A percentile compares a stretch with the other conserved stretches of the same genome.
Evolutionary conservation across 1,284 basidiomycete genomes (phyloP).

Genomic region (Apiotrichum montevideense): DNA sequence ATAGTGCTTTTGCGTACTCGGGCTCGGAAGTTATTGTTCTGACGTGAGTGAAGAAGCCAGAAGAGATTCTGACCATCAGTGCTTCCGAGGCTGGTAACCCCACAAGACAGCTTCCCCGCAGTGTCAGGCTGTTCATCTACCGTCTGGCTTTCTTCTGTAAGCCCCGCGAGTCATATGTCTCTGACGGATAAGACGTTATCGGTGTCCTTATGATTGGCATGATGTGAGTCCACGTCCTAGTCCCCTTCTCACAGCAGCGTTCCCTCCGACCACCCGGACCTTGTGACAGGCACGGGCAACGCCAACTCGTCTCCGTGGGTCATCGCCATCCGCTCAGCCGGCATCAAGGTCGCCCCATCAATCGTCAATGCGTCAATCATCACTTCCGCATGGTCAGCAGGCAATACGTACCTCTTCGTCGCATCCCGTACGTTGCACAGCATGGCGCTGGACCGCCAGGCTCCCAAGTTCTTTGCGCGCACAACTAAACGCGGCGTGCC

Average conservation of each 20-base stretch:
- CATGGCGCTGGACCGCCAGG: constrained; percentile 64
- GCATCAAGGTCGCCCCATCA: constrained; percentile 60
- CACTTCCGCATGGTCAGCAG: constrained; percentile 51
- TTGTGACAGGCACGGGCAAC: constrained; percentile 55
- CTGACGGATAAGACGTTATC: constrained; percentile 56
- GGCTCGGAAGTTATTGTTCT: not conserved
- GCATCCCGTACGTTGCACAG: constrained; percentile 53
- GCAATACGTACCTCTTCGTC: constrained; percentile 54
- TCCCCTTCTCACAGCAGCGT: constrained; percentile 51
- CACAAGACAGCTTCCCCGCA: constrained; percentile 66
- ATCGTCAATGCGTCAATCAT: constrained; percentile 61
- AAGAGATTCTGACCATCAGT: not conserved
- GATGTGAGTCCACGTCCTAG: constrained; percentile 46
- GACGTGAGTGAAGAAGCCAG: constrained; percentile 2
- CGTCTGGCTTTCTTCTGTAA: constrained; percentile 61
- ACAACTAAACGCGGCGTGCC: constrained; percentile 68
- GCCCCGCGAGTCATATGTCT: too few species aligned
- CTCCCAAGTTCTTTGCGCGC: constrained; percentile 56
- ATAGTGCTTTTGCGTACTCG: constrained; percentile 3
- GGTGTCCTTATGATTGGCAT: constrained; percentile 61
- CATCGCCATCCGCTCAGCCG: constrained; percentile 69
- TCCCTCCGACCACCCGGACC: constrained; percentile 57
- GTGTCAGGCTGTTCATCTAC: constrained; percentile 65
- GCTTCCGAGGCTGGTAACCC: constrained; percentile 51
- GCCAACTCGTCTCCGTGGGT: constrained; percentile 62